Conservation (phyloP, 768 basidiomycete genomes). For the Tylopilus felleus region DNA sequence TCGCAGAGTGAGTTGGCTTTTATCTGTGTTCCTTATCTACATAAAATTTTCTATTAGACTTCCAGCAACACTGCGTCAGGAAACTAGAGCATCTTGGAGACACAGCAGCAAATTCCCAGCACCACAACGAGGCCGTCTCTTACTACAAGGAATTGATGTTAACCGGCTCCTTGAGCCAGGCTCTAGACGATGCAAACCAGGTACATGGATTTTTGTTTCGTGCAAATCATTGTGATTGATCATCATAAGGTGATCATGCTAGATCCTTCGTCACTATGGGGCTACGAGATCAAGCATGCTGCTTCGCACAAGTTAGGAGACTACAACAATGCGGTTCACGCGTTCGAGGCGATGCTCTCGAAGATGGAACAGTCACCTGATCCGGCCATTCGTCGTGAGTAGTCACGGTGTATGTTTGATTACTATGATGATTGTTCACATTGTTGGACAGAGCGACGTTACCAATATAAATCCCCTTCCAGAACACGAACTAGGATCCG, state of each 20-base stretch:
- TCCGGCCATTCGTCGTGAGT: not conserved
- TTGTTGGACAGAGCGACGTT: not conserved
- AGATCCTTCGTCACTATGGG: not conserved
- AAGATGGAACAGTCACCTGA: not conserved
- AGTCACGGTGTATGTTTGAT: too few species aligned
- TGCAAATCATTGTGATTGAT: not conserved
- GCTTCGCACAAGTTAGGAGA: not conserved
- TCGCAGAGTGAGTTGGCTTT: not conserved
- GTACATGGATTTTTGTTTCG: not conserved
- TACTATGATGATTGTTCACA: too few species aligned
- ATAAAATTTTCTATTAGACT: not conserved
- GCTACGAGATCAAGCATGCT: not conserved
- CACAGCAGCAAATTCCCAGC: not conserved
- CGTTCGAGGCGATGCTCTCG: not conserved
- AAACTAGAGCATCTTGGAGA: not conserved
- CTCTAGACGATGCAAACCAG: not conserved
- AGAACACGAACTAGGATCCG: not conserved
- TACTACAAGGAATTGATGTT: not conserved
- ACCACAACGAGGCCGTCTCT: not conserved
- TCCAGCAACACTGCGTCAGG: not conserved
- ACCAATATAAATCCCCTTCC: not conserved
- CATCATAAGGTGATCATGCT: not conserved
- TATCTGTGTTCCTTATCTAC: not conserved
- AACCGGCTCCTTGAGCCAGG: not conserved
- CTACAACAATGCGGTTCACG: not conserved